Evolutionary conservation across 2,329 filamentous ascomycete genomes (phyloP).

Genomic region (Trichoderma polysporum): DNA sequence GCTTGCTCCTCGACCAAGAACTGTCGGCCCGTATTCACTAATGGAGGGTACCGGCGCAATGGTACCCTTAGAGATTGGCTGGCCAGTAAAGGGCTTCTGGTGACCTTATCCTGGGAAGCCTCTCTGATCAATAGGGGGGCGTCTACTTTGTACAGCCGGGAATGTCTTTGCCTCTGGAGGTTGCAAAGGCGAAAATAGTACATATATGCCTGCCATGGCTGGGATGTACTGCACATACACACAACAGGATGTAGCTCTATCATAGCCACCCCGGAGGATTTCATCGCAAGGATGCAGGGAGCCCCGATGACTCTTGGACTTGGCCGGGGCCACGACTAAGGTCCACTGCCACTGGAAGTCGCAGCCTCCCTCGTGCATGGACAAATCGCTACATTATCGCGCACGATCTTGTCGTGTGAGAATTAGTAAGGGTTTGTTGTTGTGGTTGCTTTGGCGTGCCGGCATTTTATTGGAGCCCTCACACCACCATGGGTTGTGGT

Average conservation of each 20-base stretch:
- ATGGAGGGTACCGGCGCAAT: slow-evolving; percentile 18
- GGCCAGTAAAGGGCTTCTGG: slow-evolving; percentile 5
- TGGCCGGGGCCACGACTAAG: background rate
- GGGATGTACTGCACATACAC: background rate
- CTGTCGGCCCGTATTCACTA: slow-evolving; percentile 6
- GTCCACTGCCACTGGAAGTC: background rate
- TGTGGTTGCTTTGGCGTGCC: background rate
- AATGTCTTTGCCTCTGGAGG: background rate
- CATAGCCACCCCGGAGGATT: background rate
- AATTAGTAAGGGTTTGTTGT: background rate
- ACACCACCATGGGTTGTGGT: background rate
- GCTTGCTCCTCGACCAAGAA: background rate
- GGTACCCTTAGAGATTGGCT: slow-evolving; percentile 6
- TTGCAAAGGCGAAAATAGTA: background rate
- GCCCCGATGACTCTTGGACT: background rate
- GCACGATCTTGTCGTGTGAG: slow-evolving; percentile 5
- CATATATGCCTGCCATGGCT: background rate
- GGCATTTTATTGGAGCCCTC: slow-evolving; percentile 10
- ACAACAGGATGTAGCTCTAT: background rate
- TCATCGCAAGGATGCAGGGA: background rate
- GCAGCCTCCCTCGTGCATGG: background rate
- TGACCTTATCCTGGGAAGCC: slow-evolving; percentile 18
- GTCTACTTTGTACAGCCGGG: background rate
- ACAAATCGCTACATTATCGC: background rate
- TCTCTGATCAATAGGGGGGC: background rate